Percentiles rank a stretch among this genome's conserved stretches.
Conservation (phyloP, 768 basidiomycete genomes). For the Austroboletus eburneus region DNA sequence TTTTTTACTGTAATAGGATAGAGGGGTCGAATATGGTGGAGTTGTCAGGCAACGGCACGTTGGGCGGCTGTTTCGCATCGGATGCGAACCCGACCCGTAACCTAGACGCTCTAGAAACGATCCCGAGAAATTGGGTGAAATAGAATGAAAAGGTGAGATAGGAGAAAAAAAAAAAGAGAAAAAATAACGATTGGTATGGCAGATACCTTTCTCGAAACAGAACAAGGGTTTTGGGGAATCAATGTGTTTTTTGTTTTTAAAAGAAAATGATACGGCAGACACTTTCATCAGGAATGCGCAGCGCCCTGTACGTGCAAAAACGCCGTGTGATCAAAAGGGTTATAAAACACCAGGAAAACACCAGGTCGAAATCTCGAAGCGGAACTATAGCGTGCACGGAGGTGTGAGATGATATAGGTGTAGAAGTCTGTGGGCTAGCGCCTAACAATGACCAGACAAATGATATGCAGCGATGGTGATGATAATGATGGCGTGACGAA, state of each 20-base stretch:
- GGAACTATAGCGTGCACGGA: constrained; percentile 13
- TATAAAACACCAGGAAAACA: constrained; percentile 11
- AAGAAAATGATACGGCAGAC: constrained; percentile 9
- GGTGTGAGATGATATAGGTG: constrained; percentile 16
- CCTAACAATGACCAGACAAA: constrained; percentile 18
- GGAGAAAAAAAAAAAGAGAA: not conserved
- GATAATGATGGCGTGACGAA: constrained; percentile 13
- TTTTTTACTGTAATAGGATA: too few species aligned
- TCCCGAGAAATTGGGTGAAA: not conserved
- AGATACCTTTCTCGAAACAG: not conserved
- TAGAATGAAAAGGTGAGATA: not conserved
- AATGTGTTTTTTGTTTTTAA: too few species aligned
- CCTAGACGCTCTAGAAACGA: constrained; percentile 8
- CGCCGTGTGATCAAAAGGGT: not conserved
- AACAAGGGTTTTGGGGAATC: not conserved
- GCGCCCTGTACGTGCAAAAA: constrained; percentile 21
- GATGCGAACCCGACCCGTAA: too few species aligned
- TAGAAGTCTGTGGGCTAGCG: constrained; percentile 23
- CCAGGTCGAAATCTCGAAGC: constrained; percentile 18
- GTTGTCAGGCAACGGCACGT: too few species aligned
- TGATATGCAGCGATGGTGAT: constrained; percentile 4
- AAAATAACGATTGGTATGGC: constrained; percentile 17
- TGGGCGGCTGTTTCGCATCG: constrained; percentile 1
- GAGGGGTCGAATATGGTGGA: too few species aligned
- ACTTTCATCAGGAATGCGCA: constrained; percentile 30